Evolutionary conservation across 805 yeast species (phyloP), one percentile per base, ranked within the genome.

Genomic region (Barnettozyma wickerhamii): DNA sequence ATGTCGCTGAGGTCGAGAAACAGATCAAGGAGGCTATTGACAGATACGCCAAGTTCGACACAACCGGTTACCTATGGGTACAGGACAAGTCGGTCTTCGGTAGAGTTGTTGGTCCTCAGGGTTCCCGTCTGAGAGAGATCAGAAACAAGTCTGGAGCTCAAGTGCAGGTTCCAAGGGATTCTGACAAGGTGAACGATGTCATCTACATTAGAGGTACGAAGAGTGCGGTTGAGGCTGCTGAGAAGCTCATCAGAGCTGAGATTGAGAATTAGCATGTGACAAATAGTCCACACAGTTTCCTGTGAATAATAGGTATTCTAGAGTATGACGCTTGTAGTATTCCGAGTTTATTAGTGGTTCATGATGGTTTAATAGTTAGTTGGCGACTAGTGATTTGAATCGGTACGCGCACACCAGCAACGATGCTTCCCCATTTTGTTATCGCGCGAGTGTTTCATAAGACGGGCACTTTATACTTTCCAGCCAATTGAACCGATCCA

Each of bases 61-160:
- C 65, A 31, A 67, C 65, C 35, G 93, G 81, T 12, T 85, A 77
- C 75, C 63, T 84, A 45, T 82, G 83, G 73, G 63, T 77, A 30
- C 62, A 74, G 31, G 70, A 75, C 42, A 63, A 77, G 12, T 56
- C 63, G 20, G 58, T 59, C 33, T 82, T 84, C 60, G 74, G 82
- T 43, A 75, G 71, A 58, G 68, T 87, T 39, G 75, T 88, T 48
- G 96, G 96, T 7, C 79, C 87, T 13, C 81, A 77, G 50, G 96
- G 96, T 35, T 63, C 79, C 27, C 78, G 75, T 46, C 69, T 87
- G 56, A 77, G 73, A 53, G 64, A 65, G 48, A 71, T 86, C 44
- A 79, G 93, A 66, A 65, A 66, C 20, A 65, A 71, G 43, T 68
- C 84, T 17, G 77, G 75, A 15, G 70, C 83, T 29, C 69, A 75